Conservation (phyloP, 1,139 yeast genomes). For the Saccharomyces hybrid region DNA sequence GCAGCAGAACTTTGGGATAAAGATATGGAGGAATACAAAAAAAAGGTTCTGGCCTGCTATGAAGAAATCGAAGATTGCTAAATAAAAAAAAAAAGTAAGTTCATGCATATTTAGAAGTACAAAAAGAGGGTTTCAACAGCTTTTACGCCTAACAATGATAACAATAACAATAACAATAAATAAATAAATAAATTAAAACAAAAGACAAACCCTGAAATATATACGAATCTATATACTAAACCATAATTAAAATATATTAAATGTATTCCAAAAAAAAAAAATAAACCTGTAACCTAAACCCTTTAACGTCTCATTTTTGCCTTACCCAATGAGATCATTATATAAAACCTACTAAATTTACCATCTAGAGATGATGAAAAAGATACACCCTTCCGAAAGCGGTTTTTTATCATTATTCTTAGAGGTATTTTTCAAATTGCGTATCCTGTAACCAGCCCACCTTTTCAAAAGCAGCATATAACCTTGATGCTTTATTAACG, state of each 20-base stretch:
- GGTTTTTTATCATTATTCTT: conserved; percentile 1
- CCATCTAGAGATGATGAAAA: background rate
- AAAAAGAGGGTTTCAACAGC: background rate
- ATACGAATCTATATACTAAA: background rate
- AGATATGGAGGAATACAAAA: conserved; percentile 39
- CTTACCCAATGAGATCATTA: background rate
- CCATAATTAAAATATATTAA: background rate
- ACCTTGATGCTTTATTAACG: conserved; percentile 89
- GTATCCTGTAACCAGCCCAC: conserved; percentile 91
- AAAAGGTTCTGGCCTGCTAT: conserved; percentile 39
- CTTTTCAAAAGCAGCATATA: conserved; percentile 88
- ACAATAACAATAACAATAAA: background rate
- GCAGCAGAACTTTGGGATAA: conserved; percentile 45
- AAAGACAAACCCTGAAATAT: background rate
- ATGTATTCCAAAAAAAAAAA: background rate
- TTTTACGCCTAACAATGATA: background rate
- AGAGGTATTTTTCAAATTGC: conserved; percentile 51
- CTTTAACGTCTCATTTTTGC: background rate
- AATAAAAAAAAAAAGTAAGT: no score
- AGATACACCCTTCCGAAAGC: background rate
- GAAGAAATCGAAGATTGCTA: conserved; percentile 33
- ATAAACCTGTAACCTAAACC: background rate
- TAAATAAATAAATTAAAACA: background rate
- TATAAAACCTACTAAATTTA: background rate
- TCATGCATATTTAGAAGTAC: no score